Percentiles rank a stretch among this genome's conserved stretches.
Conservation (phyloP, 345 rosid species). For the Ailanthus altissimus region DNA sequence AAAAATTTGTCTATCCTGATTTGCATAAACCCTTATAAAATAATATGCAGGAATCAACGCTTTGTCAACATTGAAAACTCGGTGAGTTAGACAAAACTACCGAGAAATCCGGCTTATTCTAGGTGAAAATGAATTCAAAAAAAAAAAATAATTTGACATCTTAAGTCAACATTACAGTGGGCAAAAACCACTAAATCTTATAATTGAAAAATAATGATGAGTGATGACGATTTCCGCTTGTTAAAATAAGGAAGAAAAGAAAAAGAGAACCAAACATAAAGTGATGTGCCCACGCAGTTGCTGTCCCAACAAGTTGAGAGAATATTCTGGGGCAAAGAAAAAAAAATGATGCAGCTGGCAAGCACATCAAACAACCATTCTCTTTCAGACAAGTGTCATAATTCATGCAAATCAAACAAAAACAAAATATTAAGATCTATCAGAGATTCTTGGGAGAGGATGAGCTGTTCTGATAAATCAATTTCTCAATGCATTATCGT, state of each 20-base stretch:
- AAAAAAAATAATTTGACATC: neutral
- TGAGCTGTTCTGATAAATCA: slow-evolving; percentile 9
- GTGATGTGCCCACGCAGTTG: neutral
- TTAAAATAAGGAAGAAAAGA: neutral
- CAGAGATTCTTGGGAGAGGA: neutral
- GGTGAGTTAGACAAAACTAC: neutral
- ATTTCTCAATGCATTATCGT: neutral
- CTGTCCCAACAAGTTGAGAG: neutral
- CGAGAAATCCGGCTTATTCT: neutral
- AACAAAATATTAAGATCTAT: neutral
- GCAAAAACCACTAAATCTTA: neutral
- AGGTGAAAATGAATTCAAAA: neutral
- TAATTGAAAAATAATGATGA: neutral
- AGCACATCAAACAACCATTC: slow-evolving; percentile 1
- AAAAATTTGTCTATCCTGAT: too few relatives aligned
- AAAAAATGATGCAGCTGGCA: slow-evolving; percentile 22
- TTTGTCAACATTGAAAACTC: neutral
- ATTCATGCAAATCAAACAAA: neutral
- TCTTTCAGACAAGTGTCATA: neutral
- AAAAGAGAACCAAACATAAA: too few relatives aligned
- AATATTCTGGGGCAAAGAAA: neutral
- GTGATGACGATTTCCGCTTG: neutral
- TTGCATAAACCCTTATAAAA: too few relatives aligned
- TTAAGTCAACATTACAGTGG: neutral
- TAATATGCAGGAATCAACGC: too few relatives aligned